Evolutionary conservation across 805 yeast genomes (phyloP).

Genomic region (Yamadazyma sp.): DNA sequence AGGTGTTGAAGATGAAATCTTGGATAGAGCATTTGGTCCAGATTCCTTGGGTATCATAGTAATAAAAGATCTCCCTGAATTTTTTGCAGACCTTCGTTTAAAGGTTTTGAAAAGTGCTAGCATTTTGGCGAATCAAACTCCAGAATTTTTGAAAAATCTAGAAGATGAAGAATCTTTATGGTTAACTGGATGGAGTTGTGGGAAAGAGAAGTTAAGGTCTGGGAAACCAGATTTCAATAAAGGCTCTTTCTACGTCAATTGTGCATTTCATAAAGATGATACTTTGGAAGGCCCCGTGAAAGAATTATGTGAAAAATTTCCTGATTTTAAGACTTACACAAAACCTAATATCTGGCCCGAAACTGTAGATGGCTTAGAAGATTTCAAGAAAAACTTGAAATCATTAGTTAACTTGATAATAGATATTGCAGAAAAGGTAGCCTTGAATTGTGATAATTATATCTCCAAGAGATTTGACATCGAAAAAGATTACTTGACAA

Average conservation of each 20-base stretch:
- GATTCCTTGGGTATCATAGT: constrained; percentile 54
- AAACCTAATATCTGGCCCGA: constrained; percentile 54
- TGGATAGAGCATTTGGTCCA: constrained; percentile 51
- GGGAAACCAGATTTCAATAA: constrained; percentile 48
- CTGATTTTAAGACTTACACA: constrained; percentile 42
- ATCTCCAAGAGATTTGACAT: constrained; percentile 30
- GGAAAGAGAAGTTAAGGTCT: constrained; percentile 45
- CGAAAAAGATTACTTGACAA: constrained; percentile 35
- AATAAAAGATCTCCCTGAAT: constrained; percentile 40
- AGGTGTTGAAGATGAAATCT: constrained; percentile 27
- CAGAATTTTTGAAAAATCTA: constrained; percentile 28
- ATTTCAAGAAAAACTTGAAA: constrained; percentile 37
- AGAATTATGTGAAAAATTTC: constrained; percentile 28
- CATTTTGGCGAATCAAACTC: constrained; percentile 38
- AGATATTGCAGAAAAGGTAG: constrained; percentile 46
- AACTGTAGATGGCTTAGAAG: constrained; percentile 18
- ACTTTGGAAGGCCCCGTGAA: constrained; percentile 44
- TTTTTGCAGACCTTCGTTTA: constrained; percentile 35
- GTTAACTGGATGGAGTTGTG: constrained; percentile 62
- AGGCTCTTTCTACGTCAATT: constrained; percentile 58
- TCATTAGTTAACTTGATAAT: constrained; percentile 43
- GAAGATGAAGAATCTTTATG: constrained; percentile 51
- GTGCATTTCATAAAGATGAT: constrained; percentile 49
- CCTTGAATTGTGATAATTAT: constrained; percentile 51
- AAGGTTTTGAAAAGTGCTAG: constrained; percentile 44